Percentiles rank a stretch among this genome's conserved stretches.
phyloP scores from a whole-genome alignment of 1,284 basidiomycete genomes.

The Trametes versicolor region DNA sequence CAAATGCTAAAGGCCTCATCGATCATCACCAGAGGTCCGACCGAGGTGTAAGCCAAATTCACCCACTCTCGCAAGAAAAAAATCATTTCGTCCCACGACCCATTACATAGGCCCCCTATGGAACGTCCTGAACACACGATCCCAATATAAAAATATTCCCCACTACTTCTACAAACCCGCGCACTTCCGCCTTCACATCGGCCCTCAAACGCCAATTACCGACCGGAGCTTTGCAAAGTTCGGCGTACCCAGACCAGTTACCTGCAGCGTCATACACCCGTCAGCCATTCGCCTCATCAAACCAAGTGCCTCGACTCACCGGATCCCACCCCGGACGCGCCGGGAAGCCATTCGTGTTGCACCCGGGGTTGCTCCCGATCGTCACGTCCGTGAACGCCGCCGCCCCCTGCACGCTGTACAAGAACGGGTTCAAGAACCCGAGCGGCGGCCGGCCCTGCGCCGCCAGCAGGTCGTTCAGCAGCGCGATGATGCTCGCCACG shows the following conservation, averaged over 20 bases:
- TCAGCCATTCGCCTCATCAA: background rate
- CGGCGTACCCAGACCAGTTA: constrained; percentile 44
- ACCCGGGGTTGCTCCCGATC: constrained; percentile 36
- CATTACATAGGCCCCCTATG: too few species aligned
- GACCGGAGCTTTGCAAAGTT: constrained; percentile 32
- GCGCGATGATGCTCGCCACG: constrained; percentile 62
- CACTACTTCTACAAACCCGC: too few species aligned
- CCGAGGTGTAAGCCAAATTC: too few species aligned
- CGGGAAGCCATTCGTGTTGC: constrained; percentile 48
- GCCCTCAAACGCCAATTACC: background rate
- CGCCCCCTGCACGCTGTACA: constrained; percentile 23
- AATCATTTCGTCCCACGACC: too few species aligned
- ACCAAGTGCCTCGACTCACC: background rate
- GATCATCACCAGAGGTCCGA: too few species aligned
- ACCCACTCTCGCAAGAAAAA: too few species aligned
- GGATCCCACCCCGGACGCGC: constrained; percentile 49
- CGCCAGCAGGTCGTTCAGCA: constrained; percentile 70
- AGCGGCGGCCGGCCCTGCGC: constrained; percentile 52
- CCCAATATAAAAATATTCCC: too few species aligned
- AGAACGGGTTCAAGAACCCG: constrained; percentile 69
- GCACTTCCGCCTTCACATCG: background rate
- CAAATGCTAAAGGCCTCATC: too few species aligned
- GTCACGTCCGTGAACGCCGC: constrained; percentile 37
- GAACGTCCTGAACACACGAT: too few species aligned
- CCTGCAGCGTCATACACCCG: constrained; percentile 1